phyloP scores from a whole-genome alignment of 192 early-diverging fungal genomes.

The Lunasporangiospora selenospora region DNA sequence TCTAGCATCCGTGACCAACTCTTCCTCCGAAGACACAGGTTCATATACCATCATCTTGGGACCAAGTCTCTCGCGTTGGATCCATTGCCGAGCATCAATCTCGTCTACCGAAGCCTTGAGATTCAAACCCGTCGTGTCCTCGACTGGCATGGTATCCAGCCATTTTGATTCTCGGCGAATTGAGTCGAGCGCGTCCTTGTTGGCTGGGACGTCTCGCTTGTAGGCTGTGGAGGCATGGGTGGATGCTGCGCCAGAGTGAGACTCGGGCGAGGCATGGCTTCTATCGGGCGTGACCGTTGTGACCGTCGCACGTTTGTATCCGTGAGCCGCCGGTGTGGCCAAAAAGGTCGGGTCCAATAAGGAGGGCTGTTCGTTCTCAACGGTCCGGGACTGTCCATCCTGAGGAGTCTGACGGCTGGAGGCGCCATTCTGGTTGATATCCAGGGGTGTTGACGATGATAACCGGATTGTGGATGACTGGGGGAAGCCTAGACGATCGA shows the following conservation, averaged over 20 bases:
- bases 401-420: too few species aligned
- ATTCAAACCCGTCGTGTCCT: slow-evolving; percentile 37
- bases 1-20: too few species aligned
- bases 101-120: neutral
- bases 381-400: too few species aligned
- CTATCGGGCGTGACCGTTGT: neutral
- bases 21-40: too few species aligned
- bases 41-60: slow-evolving; percentile 45
- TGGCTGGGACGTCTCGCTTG: slow-evolving; percentile 5
- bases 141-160: slow-evolving; percentile 30
- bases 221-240: too few species aligned
- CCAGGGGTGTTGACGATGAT: neutral
- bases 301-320: slow-evolving; percentile 9
- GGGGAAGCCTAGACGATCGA: slow-evolving; percentile 33
- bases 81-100: slow-evolving; percentile 9
- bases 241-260: neutral
- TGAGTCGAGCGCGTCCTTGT: slow-evolving; percentile 28
- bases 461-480: neutral
- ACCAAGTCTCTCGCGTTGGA: slow-evolving; percentile 17
- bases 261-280: neutral
- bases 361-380: slow-evolving; percentile 7
- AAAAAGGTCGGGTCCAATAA: slow-evolving; percentile 31
- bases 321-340: slow-evolving; percentile 34
- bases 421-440: too few species aligned
- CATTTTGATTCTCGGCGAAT: slow-evolving; percentile 31